Evolutionary conservation across 352 stramenopile species (phyloP).

Genomic region (Pythium sp.): DNA sequence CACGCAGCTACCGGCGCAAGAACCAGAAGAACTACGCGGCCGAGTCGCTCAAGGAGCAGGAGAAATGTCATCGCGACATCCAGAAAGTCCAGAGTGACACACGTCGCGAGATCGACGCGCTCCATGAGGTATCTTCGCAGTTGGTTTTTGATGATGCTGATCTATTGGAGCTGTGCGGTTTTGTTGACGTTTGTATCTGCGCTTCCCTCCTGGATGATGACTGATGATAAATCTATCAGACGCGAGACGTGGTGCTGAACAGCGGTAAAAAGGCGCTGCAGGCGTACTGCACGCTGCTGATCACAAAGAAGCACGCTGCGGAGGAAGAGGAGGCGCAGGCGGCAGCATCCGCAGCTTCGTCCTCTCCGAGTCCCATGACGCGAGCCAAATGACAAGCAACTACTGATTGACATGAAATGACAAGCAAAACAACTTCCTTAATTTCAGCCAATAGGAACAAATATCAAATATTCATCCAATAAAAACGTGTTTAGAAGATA

Average conservation of each 20-base stretch:
- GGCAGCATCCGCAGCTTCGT: background rate
- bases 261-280: slow-evolving; percentile 73
- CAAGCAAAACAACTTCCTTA: background rate
- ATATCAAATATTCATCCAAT: background rate
- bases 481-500: background rate
- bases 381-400: slow-evolving; percentile 1
- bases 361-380: background rate
- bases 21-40: slow-evolving; percentile 38
- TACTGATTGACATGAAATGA: background rate
- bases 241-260: slow-evolving; percentile 60
- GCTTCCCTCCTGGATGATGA: background rate
- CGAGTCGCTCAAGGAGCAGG: slow-evolving; percentile 48
- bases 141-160: background rate
- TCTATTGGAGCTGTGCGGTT: background rate
- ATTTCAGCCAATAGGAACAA: background rate
- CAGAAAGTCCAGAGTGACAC: slow-evolving; percentile 56
- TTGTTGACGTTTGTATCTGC: background rate
- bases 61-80: slow-evolving; percentile 56
- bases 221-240: slow-evolving; percentile 18
- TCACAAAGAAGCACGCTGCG: slow-evolving; percentile 44
- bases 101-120: slow-evolving; percentile 49
- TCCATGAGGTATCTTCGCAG: slow-evolving; percentile 41
- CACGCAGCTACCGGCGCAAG: slow-evolving; percentile 45
- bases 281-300: slow-evolving; percentile 63
- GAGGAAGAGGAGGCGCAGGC: slow-evolving; percentile 32